Evolutionary conservation across 2,329 filamentous ascomycete species (phyloP).

Genomic region (Ambrosiella xylebori): DNA sequence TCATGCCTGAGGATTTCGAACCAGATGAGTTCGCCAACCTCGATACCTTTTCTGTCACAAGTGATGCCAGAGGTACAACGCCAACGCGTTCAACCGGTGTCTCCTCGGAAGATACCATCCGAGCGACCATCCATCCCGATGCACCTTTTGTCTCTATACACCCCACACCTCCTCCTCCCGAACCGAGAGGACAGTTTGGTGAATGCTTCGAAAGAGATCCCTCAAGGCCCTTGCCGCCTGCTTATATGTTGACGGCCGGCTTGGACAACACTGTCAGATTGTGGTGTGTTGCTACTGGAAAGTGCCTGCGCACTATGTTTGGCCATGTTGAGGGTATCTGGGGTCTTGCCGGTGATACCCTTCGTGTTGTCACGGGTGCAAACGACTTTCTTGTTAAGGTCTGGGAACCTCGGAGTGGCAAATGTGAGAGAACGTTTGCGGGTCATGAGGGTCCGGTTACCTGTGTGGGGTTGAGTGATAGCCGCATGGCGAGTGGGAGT

Average conservation of each 20-base stretch:
- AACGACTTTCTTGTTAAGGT: constrained; percentile 88
- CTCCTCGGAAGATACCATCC: not conserved
- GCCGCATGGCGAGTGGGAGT: constrained; percentile 74
- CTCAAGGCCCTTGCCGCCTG: constrained; percentile 55
- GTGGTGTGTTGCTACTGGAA: constrained; percentile 73
- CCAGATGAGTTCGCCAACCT: constrained; percentile 50
- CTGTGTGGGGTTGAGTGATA: constrained; percentile 81
- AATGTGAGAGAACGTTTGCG: constrained; percentile 81
- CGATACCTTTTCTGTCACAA: constrained; percentile 36
- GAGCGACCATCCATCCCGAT: constrained; percentile 12
- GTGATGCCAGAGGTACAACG: constrained; percentile 24
- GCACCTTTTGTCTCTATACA: not conserved
- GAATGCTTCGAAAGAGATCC: constrained; percentile 42
- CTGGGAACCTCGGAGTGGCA: constrained; percentile 84
- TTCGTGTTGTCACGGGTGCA: constrained; percentile 74
- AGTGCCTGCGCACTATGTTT: constrained; percentile 82
- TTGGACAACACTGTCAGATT: constrained; percentile 82
- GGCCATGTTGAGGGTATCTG: constrained; percentile 93
- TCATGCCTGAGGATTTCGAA: constrained; percentile 75
- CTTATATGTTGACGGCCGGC: constrained; percentile 85
- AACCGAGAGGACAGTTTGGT: constrained; percentile 40
- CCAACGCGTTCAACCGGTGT: constrained; percentile 4
- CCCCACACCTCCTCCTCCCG: constrained; percentile 19
- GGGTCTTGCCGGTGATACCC: constrained; percentile 74
- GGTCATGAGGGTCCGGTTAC: constrained; percentile 84